Conservation (phyloP, 1,284 basidiomycete species). For the Tranzscheliella williamsii region DNA sequence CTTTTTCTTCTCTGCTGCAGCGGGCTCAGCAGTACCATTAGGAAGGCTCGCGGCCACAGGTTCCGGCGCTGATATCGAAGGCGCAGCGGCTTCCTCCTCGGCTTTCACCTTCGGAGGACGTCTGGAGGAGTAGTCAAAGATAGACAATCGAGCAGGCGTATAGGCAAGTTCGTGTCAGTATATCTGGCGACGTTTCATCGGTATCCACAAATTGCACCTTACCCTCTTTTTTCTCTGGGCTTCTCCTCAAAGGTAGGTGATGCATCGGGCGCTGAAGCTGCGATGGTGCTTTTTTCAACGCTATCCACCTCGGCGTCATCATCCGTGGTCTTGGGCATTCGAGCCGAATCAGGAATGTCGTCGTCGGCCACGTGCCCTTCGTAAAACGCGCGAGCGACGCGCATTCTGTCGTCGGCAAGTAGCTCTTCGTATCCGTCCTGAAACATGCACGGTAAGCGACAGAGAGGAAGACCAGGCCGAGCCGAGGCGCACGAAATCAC, state of each 20-base stretch:
- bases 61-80: too few species aligned
- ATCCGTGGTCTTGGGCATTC: conserved; percentile 7
- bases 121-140: too few species aligned
- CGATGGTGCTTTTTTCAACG: conserved; percentile 3
- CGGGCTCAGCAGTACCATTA: too few species aligned
- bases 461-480: too few species aligned
- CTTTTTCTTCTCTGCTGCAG: background rate
- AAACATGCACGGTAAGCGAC: conserved; percentile 2
- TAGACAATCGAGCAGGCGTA: too few species aligned
- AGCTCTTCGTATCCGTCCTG: conserved; percentile 45
- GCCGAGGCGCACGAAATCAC: too few species aligned
- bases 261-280: background rate
- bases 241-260: conserved; percentile 3
- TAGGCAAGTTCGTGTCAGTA: too few species aligned
- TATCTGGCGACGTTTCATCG: too few species aligned
- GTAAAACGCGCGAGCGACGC: conserved; percentile 27
- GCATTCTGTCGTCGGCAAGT: conserved; percentile 19
- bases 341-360: conserved; percentile 39
- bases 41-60: too few species aligned
- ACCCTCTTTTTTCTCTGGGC: conserved; percentile 37
- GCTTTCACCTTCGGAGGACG: too few species aligned
- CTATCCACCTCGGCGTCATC: conserved; percentile 3
- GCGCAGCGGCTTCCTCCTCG: too few species aligned
- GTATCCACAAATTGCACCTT: too few species aligned
- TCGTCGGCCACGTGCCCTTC: conserved; percentile 39